A percentile compares a stretch with the other conserved stretches of the same genome.
Evolutionary conservation across 31 red algal genomes (phyloP).

Genomic region (Odonthalia washingtoniensis): DNA sequence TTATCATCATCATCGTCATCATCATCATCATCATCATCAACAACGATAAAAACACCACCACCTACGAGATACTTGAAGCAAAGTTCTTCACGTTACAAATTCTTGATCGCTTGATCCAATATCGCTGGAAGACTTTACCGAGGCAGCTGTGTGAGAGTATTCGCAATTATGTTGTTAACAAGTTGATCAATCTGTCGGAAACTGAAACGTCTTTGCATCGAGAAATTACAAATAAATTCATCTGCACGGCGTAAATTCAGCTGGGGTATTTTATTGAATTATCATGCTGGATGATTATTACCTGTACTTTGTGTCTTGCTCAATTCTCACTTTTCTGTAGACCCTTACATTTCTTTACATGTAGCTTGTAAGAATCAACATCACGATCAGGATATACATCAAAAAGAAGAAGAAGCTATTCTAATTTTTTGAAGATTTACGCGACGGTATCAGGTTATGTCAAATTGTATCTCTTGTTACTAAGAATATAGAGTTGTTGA

Average conservation of each 20-base stretch:
- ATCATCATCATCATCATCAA: too few relatives aligned
- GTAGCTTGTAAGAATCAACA: not conserved
- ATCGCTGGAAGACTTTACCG: too few relatives aligned
- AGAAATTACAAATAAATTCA: not conserved
- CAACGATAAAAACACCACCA: too few relatives aligned
- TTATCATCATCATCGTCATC: too few relatives aligned
- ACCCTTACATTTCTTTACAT: slow-evolving; percentile 17
- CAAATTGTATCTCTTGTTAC: slow-evolving; percentile 56
- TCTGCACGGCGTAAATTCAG: not conserved
- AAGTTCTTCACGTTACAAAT: too few relatives aligned
- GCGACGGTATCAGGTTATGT: slow-evolving; percentile 64
- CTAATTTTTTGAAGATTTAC: slow-evolving; percentile 48
- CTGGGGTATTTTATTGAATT: slow-evolving; percentile 30
- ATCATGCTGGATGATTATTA: slow-evolving; percentile 46
- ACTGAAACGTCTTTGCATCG: too few relatives aligned
- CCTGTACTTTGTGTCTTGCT: slow-evolving; percentile 18
- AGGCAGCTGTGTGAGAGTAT: too few relatives aligned
- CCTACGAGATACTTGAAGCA: too few relatives aligned
- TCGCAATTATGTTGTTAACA: too few relatives aligned
- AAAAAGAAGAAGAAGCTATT: slow-evolving; percentile 1
- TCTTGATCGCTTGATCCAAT: too few relatives aligned
- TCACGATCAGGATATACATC: not conserved
- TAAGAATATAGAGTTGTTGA: not conserved
- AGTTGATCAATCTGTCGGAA: too few relatives aligned
- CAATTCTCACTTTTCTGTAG: slow-evolving; percentile 3